Evolutionary conservation across 768 basidiomycete species (phyloP), one percentile per base, ranked within the genome.

Genomic region (Rhodotorula diobovata): DNA sequence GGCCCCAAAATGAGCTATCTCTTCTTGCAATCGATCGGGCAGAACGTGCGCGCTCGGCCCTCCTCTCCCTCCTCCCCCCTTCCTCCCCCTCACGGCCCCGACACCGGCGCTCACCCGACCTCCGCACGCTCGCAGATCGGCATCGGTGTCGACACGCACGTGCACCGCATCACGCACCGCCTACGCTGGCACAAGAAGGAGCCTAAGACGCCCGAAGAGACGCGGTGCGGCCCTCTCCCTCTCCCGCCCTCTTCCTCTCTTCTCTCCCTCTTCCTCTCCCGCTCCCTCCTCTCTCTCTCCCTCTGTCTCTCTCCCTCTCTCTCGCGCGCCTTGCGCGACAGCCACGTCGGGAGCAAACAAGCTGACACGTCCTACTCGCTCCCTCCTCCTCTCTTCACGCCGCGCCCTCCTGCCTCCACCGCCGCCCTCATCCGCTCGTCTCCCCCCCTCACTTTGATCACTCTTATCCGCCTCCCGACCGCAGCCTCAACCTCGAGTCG

Each of bases 71-170:
- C 48, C 48, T 50, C 25, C 23, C 11, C 48, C 25, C 41, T 11
- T 25, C 25, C 23, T 23, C 25, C 14, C 23, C 46, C 46, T 23
- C 46, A 2, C 48, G 8, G 41, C 14, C 11, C 41, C 6, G 41
- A 41, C 9, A 41, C 3, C 11, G 5, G 41, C 11, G 41, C 41
- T 43, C 41, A 43, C 41, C 41, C 6, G 14, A 12, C 14, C 41
- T 43, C 41, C 41, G 41, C 41, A 43, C 14, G 41, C 41, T 7
- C 56, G 48, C 66, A 76, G 62, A 46, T 85, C 35, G 95, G 95
- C 2, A 95, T 97, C 45, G 95, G 94, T 0, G 95, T 98, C 0
- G 95, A 99, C 76, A 90, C 92, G 0, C 95, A 99, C 79, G 93
- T 79, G 1, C 93, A 97, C 76, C 84, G 95, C 12, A 97, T 99